These are phyloP conservation scores for Magnusiomyces tetraspermus DNA, from an alignment of 1,139 yeast genomes.

Conservation along the genomic window DNA sequence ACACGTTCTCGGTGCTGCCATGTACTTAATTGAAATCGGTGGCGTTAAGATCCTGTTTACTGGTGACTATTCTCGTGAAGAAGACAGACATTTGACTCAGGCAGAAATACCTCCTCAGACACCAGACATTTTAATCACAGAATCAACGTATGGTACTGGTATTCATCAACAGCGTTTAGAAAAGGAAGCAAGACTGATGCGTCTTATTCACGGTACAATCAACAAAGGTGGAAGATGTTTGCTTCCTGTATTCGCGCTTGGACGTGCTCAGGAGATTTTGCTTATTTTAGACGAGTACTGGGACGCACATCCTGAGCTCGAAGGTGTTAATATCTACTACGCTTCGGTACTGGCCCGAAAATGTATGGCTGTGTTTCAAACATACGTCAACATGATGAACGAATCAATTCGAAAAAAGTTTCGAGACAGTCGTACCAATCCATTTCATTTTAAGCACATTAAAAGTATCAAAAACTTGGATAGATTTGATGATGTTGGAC, in stretches of 20 bases:
- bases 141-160: conserved; percentile 96
- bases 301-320: conserved; percentile 75
- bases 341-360: conserved; percentile 91
- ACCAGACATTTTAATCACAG: conserved; percentile 87
- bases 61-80: conserved; percentile 94
- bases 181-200: conserved; percentile 72
- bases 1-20: conserved; percentile 96
- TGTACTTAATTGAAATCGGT: conserved; percentile 92
- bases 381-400: conserved; percentile 95
- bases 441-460: conserved; percentile 82
- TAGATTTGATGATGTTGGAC: conserved; percentile 83
- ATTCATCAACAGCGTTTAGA: conserved; percentile 87
- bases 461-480: conserved; percentile 73
- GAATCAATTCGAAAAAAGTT: conserved; percentile 74
- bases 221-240: conserved; percentile 86
- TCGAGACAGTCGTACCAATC: conserved; percentile 68
- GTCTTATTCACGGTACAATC: conserved; percentile 73
- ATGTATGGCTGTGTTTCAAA: conserved; percentile 95
- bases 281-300: conserved; percentile 90
- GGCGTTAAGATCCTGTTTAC: conserved; percentile 84
- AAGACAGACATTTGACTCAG: conserved; percentile 86
- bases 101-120: conserved; percentile 89
- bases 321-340: conserved; percentile 71
- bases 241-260: conserved; percentile 91
- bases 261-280: conserved; percentile 89